Evolutionary conservation across 805 yeast species (phyloP).

Genomic region (Monosporozyma servazzii): DNA sequence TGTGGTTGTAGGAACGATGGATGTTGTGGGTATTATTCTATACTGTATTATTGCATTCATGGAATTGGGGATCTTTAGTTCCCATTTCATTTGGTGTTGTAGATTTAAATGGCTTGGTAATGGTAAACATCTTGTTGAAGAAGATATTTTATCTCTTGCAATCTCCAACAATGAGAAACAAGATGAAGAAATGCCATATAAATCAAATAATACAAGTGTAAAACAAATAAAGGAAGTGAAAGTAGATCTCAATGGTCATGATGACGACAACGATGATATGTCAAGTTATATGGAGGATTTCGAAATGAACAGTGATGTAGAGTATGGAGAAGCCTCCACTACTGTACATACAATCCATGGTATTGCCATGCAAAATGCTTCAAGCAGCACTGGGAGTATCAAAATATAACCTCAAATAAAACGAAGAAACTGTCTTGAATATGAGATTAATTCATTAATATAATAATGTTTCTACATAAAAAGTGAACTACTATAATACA

Average conservation of each 20-base stretch:
- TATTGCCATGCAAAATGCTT: constrained; percentile 1
- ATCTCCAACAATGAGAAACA: background rate
- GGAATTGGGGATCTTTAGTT: constrained; percentile 67
- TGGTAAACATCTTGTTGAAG: background rate
- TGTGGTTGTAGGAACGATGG: constrained; percentile 52
- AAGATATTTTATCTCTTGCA: background rate
- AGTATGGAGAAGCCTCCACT: background rate
- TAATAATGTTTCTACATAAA: background rate
- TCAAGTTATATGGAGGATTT: background rate
- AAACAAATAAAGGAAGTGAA: background rate
- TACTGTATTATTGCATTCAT: constrained; percentile 64
- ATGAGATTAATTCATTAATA: background rate
- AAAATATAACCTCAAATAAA: background rate
- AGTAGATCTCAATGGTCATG: constrained; percentile 2
- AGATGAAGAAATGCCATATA: background rate
- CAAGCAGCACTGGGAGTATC: background rate
- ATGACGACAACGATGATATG: background rate
- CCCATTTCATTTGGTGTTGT: constrained; percentile 64
- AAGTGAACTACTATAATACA: background rate
- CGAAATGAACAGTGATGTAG: constrained; percentile 1
- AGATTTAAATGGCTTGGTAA: constrained; percentile 30
- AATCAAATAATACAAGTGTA: background rate
- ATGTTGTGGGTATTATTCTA: constrained; percentile 69
- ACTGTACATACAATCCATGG: constrained; percentile 9
- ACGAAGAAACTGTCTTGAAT: background rate